Evolutionary conservation across 2,329 filamentous ascomycete genomes (phyloP).

Genomic region (Nemania sp.): DNA sequence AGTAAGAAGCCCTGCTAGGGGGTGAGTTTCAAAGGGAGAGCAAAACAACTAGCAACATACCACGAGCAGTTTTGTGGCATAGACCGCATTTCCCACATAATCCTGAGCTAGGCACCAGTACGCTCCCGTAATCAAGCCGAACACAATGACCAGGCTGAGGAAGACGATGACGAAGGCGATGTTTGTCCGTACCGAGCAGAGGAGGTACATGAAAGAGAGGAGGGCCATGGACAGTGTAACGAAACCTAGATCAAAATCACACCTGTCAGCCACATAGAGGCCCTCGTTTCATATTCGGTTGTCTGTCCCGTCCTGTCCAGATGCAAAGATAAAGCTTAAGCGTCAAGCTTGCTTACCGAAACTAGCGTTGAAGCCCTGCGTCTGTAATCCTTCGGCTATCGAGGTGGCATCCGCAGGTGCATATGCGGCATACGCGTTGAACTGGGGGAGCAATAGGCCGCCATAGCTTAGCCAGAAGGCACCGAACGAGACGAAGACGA

Average conservation of each 20-base stretch:
- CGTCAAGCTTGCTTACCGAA: conserved; percentile 58
- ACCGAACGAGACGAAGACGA: conserved; percentile 67
- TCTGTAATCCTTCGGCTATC: conserved; percentile 58
- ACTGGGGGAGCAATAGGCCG: conserved; percentile 65
- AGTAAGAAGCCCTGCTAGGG: background rate
- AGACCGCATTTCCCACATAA: conserved; percentile 47
- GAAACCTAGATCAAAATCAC: conserved; percentile 17
- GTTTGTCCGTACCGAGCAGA: conserved; percentile 79
- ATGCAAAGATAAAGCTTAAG: background rate
- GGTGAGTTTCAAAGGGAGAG: background rate
- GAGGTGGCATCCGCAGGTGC: conserved; percentile 50
- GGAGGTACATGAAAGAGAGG: conserved; percentile 74
- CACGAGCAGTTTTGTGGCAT: conserved; percentile 49
- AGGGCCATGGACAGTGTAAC: conserved; percentile 67
- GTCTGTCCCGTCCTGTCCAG: too few relatives aligned
- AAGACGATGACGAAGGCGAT: conserved; percentile 78
- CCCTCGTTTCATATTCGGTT: background rate
- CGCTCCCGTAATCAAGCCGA: conserved; percentile 69
- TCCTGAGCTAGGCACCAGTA: conserved; percentile 68
- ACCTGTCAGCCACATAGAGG: background rate
- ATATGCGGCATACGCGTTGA: conserved; percentile 62
- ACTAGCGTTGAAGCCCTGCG: conserved; percentile 65
- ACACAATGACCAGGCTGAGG: conserved; percentile 68
- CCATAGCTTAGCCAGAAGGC: conserved; percentile 69
- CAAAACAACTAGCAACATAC: conserved; percentile 39